Base-by-base conservation (phyloP, 192 early-diverging fungal genomes). In the Mortierella claussenii region DNA sequence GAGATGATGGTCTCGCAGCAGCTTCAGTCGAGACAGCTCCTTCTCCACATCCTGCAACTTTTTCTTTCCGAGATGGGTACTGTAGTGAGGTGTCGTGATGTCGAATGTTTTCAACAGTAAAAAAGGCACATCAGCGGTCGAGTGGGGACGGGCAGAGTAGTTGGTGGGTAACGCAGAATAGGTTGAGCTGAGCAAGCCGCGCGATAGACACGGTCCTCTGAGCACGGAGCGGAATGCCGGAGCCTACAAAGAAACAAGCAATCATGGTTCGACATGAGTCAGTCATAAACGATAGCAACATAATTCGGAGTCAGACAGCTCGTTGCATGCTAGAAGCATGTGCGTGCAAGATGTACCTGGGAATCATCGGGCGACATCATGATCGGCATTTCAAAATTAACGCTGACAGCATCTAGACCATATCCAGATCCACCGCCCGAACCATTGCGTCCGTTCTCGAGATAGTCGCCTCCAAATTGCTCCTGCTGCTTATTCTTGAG, bases 1-100 rank as follows among this genome's bases (percentile, higher is more conserved):
- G 34, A 89, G 79, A 47, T 90, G 83, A 13, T 81, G 82, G 57
- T 91, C 89, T 24, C 86, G 79, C 18, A 91, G 80, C 12, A 82
- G 55, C 37, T 82, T 81, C 9, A 92, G 53, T 28, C 80, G 75
- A n/a, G 87, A 85, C 24, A 91, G 67, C 66, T 89, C 87, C 37
- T 79, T 63, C 60, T 88, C 86, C 2, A 88, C 70, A 27, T 88
- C 86, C 60, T 87, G 84, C 17, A 87, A 57, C 43, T 83, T 87
- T 31, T 73, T 81, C 45, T 88, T 88, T n/a, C 86, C 86, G 17
- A 79, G 65, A 7, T 79, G 78, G 1, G 84, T 82, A 24, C 70
- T 75, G 58, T 88, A 88, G 46, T 83, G 78, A 10, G 81, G 24
- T 15, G 76, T 54, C 12, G 63, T 73, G 9, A 88, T 71, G 51